Evolutionary conservation across 768 basidiomycete species (phyloP).

Genomic region (Suillus sp.): DNA sequence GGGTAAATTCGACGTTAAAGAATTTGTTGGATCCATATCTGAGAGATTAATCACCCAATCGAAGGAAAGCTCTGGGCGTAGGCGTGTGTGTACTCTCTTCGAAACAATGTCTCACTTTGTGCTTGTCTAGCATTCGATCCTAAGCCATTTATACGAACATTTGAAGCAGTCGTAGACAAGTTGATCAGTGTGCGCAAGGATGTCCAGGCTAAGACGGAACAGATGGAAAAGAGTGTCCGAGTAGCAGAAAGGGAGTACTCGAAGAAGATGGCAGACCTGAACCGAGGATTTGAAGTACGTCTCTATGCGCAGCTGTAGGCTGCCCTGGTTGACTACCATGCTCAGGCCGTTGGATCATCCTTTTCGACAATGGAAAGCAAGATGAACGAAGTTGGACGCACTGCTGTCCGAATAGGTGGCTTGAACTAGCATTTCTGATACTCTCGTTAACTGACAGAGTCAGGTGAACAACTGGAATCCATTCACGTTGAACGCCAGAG

Average conservation of each 20-base stretch:
- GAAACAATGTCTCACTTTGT: conserved; percentile 2
- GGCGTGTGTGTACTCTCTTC: conserved; percentile 38
- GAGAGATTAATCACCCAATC: conserved; percentile 89
- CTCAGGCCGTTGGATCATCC: conserved; percentile 81
- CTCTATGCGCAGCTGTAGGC: conserved; percentile 2
- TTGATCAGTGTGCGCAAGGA: conserved; percentile 87
- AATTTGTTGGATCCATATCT: conserved; percentile 82
- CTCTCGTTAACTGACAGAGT: conserved; percentile 13
- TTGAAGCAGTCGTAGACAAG: conserved; percentile 88
- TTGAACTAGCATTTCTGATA: conserved; percentile 1
- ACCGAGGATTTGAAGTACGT: conserved; percentile 89
- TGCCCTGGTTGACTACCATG: conserved; percentile 8
- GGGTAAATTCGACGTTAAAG: conserved; percentile 92
- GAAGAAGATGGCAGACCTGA: conserved; percentile 90
- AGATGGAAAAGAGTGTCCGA: conserved; percentile 89
- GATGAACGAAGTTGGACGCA: conserved; percentile 92
- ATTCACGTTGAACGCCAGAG: conserved; percentile 90
- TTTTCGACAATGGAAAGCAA: conserved; percentile 88
- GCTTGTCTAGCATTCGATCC: conserved; percentile 80
- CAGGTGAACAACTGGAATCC: conserved; percentile 94
- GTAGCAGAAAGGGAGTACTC: conserved; percentile 92
- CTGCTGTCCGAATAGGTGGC: conserved; percentile 90
- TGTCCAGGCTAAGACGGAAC: conserved; percentile 87
- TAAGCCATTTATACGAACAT: conserved; percentile 88
- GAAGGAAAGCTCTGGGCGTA: conserved; percentile 80